A percentile compares a stretch with the other conserved stretches of the same genome.
These are phyloP conservation scores for Eucalyptus marginata DNA, from an alignment of 345 rosid species.

Conservation along the genomic window DNA sequence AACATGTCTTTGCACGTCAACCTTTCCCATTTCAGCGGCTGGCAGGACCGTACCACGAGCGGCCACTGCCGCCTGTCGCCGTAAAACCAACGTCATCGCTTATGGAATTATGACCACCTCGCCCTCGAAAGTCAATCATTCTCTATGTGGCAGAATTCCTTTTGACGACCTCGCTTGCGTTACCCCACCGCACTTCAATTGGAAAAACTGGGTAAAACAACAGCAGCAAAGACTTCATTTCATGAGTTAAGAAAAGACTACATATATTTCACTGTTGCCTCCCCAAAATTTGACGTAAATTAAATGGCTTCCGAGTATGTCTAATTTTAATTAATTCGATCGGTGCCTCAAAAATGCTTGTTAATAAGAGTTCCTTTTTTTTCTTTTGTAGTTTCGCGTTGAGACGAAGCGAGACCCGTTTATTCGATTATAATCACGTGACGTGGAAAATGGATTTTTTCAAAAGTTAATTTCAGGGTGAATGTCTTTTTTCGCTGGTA, in stretches of 20 bases:
- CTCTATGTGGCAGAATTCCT: background rate
- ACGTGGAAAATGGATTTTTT: accelerated
- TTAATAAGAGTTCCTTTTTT: accelerated
- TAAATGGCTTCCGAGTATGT: too few species aligned
- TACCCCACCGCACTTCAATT: background rate
- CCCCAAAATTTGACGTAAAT: background rate
- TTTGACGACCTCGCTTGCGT: background rate
- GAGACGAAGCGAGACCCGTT: accelerated
- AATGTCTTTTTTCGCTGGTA: background rate
- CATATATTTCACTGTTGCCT: background rate
- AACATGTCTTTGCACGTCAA: background rate
- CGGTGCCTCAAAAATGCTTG: accelerated
- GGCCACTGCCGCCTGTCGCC: background rate
- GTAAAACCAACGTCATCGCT: background rate
- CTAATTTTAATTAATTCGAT: background rate
- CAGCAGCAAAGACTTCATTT: background rate
- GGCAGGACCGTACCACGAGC: background rate
- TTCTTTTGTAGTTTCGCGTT: background rate
- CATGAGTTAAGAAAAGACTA: background rate
- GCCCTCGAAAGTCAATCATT: background rate
- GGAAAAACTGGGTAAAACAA: background rate
- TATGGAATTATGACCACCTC: background rate
- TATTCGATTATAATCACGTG: background rate
- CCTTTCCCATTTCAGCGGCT: background rate
- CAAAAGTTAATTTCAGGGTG: background rate